phyloP scores from a whole-genome alignment of 75 land plant species.

The Azolla pinnata region DNA sequence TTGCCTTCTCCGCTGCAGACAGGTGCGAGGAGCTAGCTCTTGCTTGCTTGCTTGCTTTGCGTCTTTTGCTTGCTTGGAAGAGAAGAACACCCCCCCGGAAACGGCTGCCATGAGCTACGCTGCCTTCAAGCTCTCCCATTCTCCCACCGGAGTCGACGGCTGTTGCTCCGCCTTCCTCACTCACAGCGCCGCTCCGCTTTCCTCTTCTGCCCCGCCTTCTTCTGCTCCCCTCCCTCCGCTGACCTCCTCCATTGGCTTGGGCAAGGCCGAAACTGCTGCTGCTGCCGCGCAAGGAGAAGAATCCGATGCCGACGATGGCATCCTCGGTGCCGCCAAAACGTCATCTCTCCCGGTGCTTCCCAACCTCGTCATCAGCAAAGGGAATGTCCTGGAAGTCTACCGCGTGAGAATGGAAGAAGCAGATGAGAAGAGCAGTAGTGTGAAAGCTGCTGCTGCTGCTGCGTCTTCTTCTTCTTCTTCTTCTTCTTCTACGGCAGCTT shows the following conservation, averaged over 20 bases:
- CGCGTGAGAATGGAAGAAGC: constrained; percentile 65
- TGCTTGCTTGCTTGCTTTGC: too few relatives aligned
- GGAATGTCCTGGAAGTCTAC: constrained; percentile 74
- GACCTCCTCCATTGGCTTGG: constrained; percentile 19
- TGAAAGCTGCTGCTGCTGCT: too few relatives aligned
- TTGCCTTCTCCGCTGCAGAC: too few relatives aligned
- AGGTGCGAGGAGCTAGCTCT: too few relatives aligned
- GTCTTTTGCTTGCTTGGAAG: neutral
- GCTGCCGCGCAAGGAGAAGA: too few relatives aligned
- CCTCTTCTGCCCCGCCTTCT: constrained; percentile 22
- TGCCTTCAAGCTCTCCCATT: constrained; percentile 84
- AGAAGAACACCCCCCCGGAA: neutral
- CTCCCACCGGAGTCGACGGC: constrained; percentile 72
- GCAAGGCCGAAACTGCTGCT: too few relatives aligned
- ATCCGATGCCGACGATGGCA: constrained; percentile 27
- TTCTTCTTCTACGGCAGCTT: constrained; percentile 16
- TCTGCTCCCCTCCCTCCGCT: constrained; percentile 19
- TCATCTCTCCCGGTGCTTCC: constrained; percentile 41
- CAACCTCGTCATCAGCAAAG: constrained; percentile 71
- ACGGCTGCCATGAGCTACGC: constrained; percentile 96
- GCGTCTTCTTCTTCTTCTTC: constrained; percentile 2
- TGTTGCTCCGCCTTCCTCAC: constrained; percentile 86
- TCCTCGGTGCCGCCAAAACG: constrained; percentile 6
- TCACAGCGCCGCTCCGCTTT: constrained; percentile 39
- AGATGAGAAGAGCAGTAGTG: constrained; percentile 19